These are phyloP conservation scores for Leishmania mexicana DNA, from an alignment of 208 protist genomes.

Conservation along the genomic window DNA sequence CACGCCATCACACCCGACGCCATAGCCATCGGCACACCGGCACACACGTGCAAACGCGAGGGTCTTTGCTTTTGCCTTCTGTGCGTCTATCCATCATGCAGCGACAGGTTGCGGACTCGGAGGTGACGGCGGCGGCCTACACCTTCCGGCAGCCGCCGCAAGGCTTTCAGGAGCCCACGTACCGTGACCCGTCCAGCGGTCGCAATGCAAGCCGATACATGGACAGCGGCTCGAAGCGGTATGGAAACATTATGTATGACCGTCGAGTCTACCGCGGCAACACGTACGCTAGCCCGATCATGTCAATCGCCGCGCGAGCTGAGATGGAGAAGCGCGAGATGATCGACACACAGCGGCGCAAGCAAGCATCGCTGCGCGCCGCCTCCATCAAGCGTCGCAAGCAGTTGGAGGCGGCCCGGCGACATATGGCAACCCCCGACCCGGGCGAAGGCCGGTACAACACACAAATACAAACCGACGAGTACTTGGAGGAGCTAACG, in stretches of 20 bases:
- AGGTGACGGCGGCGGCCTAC: constrained; percentile 69
- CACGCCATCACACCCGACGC: not conserved
- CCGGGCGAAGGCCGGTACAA: constrained; percentile 90
- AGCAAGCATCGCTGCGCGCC: constrained; percentile 65
- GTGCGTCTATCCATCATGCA: constrained; percentile 34
- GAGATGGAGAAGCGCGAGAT: constrained; percentile 77
- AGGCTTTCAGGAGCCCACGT: constrained; percentile 77
- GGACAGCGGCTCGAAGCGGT: constrained; percentile 45
- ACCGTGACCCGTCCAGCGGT: constrained; percentile 65
- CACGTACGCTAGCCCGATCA: constrained; percentile 92
- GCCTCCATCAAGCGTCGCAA: constrained; percentile 70
- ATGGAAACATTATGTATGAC: constrained; percentile 97
- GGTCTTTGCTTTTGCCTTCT: not conserved
- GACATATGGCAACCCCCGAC: constrained; percentile 77
- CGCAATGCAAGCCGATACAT: not conserved
- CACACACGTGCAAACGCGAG: not conserved
- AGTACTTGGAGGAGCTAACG: constrained; percentile 96
- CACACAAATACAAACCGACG: constrained; percentile 96
- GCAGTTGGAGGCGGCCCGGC: constrained; percentile 55
- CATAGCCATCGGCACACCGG: not conserved
- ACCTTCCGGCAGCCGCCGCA: constrained; percentile 91
- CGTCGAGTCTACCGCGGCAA: constrained; percentile 94
- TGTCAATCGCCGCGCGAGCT: constrained; percentile 71
- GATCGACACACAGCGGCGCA: constrained; percentile 56
- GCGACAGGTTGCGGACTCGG: constrained; percentile 37